Evolutionary conservation across 805 yeast genomes (phyloP).

Genomic region (Kodamaea nitidulidarum): DNA sequence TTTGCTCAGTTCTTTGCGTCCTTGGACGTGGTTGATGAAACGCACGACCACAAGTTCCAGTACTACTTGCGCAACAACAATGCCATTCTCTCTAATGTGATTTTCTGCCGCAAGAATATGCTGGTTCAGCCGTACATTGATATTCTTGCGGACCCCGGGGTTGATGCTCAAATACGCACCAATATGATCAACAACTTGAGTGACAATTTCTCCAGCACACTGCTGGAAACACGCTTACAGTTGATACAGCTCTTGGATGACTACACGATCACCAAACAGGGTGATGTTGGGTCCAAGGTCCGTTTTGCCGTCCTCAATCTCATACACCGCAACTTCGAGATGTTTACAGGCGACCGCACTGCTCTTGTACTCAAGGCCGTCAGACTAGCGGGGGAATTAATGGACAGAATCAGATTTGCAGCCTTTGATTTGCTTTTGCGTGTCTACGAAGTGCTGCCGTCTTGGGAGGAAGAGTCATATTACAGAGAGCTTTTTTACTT

Average conservation of each 20-base stretch:
- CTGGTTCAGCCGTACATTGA: constrained; percentile 18
- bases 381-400: constrained; percentile 60
- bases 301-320: constrained; percentile 49
- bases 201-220: constrained; percentile 8
- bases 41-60: constrained; percentile 26
- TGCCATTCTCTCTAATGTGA: constrained; percentile 30
- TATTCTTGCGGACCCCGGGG: constrained; percentile 18
- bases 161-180: constrained; percentile 26
- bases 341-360: background rate
- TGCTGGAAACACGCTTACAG: constrained; percentile 3
- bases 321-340: constrained; percentile 16
- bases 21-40: background rate
- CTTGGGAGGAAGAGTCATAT: constrained; percentile 12
- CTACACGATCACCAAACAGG: constrained; percentile 73
- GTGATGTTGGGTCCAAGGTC: constrained; percentile 86
- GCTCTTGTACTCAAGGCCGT: constrained; percentile 36
- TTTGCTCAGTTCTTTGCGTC: constrained; percentile 27
- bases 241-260: constrained; percentile 53
- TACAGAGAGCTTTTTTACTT: constrained; percentile 7
- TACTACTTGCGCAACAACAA: constrained; percentile 40
- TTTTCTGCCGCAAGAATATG: constrained; percentile 24
- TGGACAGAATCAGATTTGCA: constrained; percentile 47
- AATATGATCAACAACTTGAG: constrained; percentile 22
- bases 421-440: constrained; percentile 38
- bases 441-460: background rate